phyloP scores from a whole-genome alignment of 1,284 basidiomycete species.

The Neolentinus lepideus region DNA sequence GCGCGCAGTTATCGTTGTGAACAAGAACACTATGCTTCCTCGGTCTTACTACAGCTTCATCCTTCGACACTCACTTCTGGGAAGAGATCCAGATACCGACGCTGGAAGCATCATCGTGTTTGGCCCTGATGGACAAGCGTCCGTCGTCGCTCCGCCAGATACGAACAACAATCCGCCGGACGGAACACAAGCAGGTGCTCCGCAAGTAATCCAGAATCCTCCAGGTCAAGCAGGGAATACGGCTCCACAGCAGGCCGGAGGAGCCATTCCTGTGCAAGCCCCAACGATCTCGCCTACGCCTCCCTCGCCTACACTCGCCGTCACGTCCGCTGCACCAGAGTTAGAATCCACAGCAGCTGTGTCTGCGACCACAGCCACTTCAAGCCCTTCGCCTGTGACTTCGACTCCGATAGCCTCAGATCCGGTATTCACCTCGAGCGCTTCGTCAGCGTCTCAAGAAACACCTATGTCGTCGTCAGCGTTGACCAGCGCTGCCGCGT shows the following conservation, averaged over 20 bases:
- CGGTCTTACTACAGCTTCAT: not conserved
- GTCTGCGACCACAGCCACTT: not conserved
- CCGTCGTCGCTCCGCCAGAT: not conserved
- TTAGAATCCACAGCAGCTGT: not conserved
- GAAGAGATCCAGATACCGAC: not conserved
- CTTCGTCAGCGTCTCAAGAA: not conserved
- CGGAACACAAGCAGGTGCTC: not conserved
- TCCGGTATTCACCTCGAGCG: not conserved
- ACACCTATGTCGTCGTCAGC: not conserved
- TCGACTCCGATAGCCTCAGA: not conserved
- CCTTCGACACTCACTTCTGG: not conserved
- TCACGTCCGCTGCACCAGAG: not conserved
- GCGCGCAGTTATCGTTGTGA: not conserved
- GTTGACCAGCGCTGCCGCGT: not conserved
- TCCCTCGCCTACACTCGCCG: not conserved
- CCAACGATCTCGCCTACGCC: not conserved
- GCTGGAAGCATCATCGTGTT: not conserved
- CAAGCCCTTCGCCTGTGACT: not conserved
- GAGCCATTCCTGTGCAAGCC: not conserved
- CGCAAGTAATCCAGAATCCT: not conserved
- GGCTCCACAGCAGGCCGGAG: not conserved
- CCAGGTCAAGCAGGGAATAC: not conserved
- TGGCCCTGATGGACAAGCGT: conserved; percentile 1
- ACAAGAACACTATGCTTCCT: not conserved
- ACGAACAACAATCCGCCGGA: not conserved